Evolutionary conservation across 371 early-diverging fungal genomes (phyloP), one percentile per base, ranked within the genome.

Genomic region (Chytridium lagenaria): DNA sequence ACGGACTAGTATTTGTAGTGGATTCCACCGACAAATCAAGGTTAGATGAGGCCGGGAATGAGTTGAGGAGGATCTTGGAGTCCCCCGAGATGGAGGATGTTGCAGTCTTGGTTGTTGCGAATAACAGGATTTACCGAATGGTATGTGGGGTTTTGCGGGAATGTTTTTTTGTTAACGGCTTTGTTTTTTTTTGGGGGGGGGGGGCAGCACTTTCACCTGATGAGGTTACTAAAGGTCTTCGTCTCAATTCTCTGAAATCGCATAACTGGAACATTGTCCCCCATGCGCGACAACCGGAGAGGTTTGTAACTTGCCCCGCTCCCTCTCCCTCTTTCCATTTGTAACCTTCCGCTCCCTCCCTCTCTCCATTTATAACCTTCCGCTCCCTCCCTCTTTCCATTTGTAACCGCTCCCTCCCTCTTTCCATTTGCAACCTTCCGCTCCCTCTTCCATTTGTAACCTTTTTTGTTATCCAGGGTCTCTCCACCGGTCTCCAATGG

Each of bases 1-100:
- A 67, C 26, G 82, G 77, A 2, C 74, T 90, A 26, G 79, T 90
- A 30, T 90, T 79, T 77, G 86, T 91, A 28, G 82, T 89, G 39
- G 91, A 91, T 71, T 83, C 86, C 38, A 76, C 72, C 59, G 89
- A 91, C 77, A 61, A 59, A 15, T 78, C 79, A 5, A 78, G 88
- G 2, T 10, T 72, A 2, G 34, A 30, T 28, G 72, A 72, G 39
- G 72, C 72, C 19, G 49, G 65, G 3, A 36, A 22, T 5, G 72
- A 72, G 55, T 37, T 72, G 38, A 23, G 37, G 22, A 36, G 51
- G 55, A 31, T 72, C 38, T 34, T 72, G 67, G 57, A 65, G 39
- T 33, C 61, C 2, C 37, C 51, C 0, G 55, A 52, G 28, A 55
- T 66, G 66, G 57, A 22, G 34, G 55, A 39, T 15, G 72, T 66